These are phyloP conservation scores for Neonectria punicea DNA, from an alignment of 2,329 filamentous ascomycete genomes.

Conservation along the genomic window DNA sequence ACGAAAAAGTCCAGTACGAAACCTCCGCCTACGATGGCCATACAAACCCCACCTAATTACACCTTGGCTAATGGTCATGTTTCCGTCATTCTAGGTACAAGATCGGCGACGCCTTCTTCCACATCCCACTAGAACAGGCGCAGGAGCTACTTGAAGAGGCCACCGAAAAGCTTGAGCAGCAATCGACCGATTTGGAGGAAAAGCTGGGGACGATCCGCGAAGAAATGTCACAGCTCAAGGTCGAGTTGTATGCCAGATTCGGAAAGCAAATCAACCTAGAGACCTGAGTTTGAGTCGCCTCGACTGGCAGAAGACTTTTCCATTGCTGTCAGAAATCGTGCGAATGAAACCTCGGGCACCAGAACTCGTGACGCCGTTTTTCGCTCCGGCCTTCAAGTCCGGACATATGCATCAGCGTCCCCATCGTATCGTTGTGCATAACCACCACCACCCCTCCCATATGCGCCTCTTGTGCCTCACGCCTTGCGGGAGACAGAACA, in stretches of 20 bases:
- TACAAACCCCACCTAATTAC: not conserved
- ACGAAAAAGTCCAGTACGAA: conserved; percentile 88
- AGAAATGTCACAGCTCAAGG: conserved; percentile 91
- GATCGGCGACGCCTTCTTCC: conserved; percentile 95
- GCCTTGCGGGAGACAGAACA: not conserved
- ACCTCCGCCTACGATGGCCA: not conserved
- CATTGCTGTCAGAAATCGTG: conserved; percentile 22
- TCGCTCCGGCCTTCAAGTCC: conserved; percentile 27
- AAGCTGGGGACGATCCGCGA: conserved; percentile 79
- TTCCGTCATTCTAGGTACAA: conserved; percentile 76
- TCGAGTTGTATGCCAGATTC: conserved; percentile 92
- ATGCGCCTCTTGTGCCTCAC: not conserved
- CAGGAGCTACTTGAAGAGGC: conserved; percentile 83
- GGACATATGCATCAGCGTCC: conserved; percentile 19
- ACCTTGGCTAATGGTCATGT: not conserved
- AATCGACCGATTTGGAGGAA: conserved; percentile 80
- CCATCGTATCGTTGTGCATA: conserved; percentile 14
- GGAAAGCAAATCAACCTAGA: conserved; percentile 97
- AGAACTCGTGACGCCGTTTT: conserved; percentile 33
- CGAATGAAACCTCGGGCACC: conserved; percentile 19
- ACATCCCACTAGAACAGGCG: conserved; percentile 83
- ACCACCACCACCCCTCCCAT: conserved; percentile 1
- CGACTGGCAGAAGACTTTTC: conserved; percentile 38
- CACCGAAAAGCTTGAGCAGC: conserved; percentile 78
- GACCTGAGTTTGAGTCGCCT: conserved; percentile 63